Base-by-base conservation (phyloP, 2,329 filamentous ascomycete species). In the Raffaelea arxii region DNA sequence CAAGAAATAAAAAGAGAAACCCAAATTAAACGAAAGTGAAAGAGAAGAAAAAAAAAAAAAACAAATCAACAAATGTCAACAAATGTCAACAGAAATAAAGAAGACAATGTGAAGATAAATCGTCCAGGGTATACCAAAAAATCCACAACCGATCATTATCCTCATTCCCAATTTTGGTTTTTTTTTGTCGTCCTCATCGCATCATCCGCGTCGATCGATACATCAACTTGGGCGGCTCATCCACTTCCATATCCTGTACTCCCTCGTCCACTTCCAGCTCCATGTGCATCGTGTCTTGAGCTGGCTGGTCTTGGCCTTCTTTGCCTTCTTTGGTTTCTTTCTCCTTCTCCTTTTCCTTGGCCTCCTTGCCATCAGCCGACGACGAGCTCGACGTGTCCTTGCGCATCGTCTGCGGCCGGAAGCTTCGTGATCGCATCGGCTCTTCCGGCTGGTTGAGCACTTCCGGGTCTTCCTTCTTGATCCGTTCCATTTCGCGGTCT, bases 401-500 rank as follows among this genome's bases (percentile, higher is more conserved):
- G 40, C 75, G 68, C 66, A 78, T 72, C 51, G 67, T 75, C 47
- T 72, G 71, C 27, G 72, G 70, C 16, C 75, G 68, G 49, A 70
- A 72, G 36, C 69, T 74, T 39, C 75, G 66, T 16, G 65, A 59
- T 57, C 69, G 72, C 27, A 57, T 56, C 35, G 65, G 53, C 32
- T 60, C 56, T 25, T 70, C 68, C 14, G 54, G 55, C 4, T 56
- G 55, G 47, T 67, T 66, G 42, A 63, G 63, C 36, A 65, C 62
- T 36, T 69, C 67, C 1, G 71, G 67, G 47, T 76, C 71, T 50
- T 83, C 75, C 14, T 68, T 67, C 46, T 69, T 59, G 19, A 80
- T 60, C 22, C 76, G 74, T 44, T 74, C 71, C 51, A 78, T 71
- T 61, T 86, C 80, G 44, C 71, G 71, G 37, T 69, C 69, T 16